A percentile compares a stretch with the other conserved stretches of the same genome.
These are phyloP conservation scores for Amauroascus verrucosus DNA, from an alignment of 2,329 filamentous ascomycete genomes.

Conservation along the genomic window DNA sequence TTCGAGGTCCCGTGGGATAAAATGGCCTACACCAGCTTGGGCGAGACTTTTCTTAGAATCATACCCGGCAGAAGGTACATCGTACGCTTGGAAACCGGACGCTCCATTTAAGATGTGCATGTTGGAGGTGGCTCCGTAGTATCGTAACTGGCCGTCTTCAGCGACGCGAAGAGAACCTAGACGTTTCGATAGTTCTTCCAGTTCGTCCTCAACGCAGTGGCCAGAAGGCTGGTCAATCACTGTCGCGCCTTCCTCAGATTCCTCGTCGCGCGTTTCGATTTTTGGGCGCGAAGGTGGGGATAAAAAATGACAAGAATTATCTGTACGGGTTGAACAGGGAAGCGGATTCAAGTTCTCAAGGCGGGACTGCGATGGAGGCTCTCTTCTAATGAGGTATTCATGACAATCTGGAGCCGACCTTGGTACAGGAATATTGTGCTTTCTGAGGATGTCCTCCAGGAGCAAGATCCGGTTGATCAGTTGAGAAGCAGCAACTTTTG, in stretches of 20 bases:
- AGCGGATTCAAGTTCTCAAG: not conserved
- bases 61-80: slow-evolving; percentile 9
- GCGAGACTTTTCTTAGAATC: slow-evolving; percentile 11
- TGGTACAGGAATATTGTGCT: slow-evolving; percentile 15
- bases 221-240: not conserved
- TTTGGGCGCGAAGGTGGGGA: not conserved
- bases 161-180: slow-evolving; percentile 28
- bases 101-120: slow-evolving; percentile 21
- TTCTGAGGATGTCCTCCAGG: slow-evolving; percentile 12
- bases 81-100: slow-evolving; percentile 13
- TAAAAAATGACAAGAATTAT: no score
- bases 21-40: slow-evolving; percentile 23
- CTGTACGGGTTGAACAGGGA: not conserved
- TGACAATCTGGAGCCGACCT: slow-evolving; percentile 1
- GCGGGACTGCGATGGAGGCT: not conserved
- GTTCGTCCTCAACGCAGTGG: slow-evolving; percentile 13
- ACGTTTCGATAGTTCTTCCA: slow-evolving; percentile 24
- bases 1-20: slow-evolving; percentile 24
- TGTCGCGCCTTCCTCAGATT: not conserved
- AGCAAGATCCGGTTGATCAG: slow-evolving; percentile 14
- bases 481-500: slow-evolving; percentile 14
- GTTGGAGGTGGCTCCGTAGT: slow-evolving; percentile 28
- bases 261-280: not conserved
- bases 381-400: not conserved
- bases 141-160: slow-evolving; percentile 26